phyloP scores from a whole-genome alignment of 2,329 filamentous ascomycete species.

The Arthrobotrys sinensis region DNA sequence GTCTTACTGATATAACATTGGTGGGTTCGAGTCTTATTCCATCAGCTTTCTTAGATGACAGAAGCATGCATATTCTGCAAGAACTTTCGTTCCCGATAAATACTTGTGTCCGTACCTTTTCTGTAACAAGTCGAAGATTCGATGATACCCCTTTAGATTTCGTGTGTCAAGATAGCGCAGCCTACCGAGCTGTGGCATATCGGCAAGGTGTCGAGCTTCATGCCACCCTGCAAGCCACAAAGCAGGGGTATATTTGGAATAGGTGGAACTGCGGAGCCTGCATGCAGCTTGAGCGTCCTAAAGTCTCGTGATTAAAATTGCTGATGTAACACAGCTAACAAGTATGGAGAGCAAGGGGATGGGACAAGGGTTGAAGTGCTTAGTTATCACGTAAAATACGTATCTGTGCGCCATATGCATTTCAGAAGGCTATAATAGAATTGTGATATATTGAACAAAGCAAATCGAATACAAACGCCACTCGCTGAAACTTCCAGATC shows the following conservation, averaged over 20 bases:
- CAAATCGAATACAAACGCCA: conserved; percentile 27
- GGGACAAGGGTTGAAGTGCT: neutral
- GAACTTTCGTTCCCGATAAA: neutral
- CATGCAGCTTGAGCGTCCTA: conserved; percentile 4
- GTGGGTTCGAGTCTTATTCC: neutral
- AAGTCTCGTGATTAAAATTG: conserved; percentile 26
- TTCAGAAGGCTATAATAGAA: neutral
- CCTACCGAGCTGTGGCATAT: conserved; percentile 30
- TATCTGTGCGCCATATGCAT: conserved; percentile 17
- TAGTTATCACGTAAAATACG: conserved; percentile 2
- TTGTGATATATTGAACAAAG: conserved; percentile 14
- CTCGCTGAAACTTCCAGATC: conserved; percentile 20
- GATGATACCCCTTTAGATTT: conserved; percentile 28
- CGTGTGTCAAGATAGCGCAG: neutral
- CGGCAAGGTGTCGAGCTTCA: conserved; percentile 30
- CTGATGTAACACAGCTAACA: conserved; percentile 18
- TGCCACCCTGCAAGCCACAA: conserved; percentile 18
- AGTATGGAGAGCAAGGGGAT: neutral
- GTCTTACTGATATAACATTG: conserved; percentile 3
- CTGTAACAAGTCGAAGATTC: neutral
- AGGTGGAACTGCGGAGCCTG: conserved; percentile 18
- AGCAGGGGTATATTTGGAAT: conserved; percentile 48
- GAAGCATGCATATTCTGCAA: neutral
- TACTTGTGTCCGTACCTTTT: neutral
- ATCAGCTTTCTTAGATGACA: neutral